These are phyloP conservation scores for Trypethelium eluteriae DNA, from an alignment of 495 filamentous ascomycete genomes.

Conservation along the genomic window DNA sequence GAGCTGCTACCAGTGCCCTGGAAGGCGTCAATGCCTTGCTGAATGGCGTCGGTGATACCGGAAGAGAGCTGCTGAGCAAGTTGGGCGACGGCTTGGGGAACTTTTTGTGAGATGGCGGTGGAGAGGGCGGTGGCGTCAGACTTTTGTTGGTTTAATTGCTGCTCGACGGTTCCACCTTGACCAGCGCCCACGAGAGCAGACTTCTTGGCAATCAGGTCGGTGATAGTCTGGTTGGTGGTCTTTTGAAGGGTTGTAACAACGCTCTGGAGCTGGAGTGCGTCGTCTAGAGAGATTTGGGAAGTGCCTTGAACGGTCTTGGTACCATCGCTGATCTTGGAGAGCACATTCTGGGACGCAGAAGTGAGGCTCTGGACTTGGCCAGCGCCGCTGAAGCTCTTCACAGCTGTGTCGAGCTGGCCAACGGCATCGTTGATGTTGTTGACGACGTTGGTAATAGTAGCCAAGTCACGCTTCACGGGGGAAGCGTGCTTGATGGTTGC, in stretches of 20 bases:
- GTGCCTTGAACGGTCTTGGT: conserved; percentile 10
- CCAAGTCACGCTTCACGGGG: conserved; percentile 8
- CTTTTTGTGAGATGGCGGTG: conserved; percentile 1
- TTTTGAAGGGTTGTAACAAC: not conserved
- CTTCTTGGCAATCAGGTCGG: conserved; percentile 3
- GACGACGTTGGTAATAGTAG: conserved; percentile 5
- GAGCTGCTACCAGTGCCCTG: conserved; percentile 6
- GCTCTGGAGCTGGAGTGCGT: conserved; percentile 3
- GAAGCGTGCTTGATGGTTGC: conserved; percentile 10
- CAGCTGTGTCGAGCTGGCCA: not conserved
- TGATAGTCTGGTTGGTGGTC: conserved; percentile 5
- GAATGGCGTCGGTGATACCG: conserved; percentile 7
- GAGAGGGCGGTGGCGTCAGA: conserved; percentile 8
- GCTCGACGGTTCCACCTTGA: not conserved
- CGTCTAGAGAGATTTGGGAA: conserved; percentile 7
- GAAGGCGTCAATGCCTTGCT: conserved; percentile 2
- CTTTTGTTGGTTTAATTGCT: conserved; percentile 7
- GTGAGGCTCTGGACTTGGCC: not conserved
- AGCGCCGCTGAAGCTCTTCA: conserved; percentile 5
- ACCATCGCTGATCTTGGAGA: not conserved
- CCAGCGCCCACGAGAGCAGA: conserved; percentile 1
- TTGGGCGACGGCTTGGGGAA: not conserved
- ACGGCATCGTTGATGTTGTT: conserved; percentile 3
- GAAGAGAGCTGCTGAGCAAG: conserved; percentile 8
- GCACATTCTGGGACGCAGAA: not conserved